phyloP scores from a whole-genome alignment of 805 yeast species.

The Scheffersomyces stipitis region DNA sequence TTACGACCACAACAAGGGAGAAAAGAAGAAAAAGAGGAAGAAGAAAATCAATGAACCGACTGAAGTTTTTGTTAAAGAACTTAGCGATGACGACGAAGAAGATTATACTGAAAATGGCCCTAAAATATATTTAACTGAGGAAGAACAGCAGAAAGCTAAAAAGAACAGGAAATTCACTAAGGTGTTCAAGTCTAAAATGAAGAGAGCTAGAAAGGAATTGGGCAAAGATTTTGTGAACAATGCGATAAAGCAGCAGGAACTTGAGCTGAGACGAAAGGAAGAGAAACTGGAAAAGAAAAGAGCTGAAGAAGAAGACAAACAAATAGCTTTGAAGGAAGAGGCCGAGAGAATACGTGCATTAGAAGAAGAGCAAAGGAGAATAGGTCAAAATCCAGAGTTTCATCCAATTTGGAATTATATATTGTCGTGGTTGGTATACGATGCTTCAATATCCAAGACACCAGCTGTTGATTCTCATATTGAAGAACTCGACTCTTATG shows the following conservation, averaged over 20 bases:
- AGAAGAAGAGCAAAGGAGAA: not conserved
- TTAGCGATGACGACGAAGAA: slow-evolving; percentile 15
- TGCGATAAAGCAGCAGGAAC: slow-evolving; percentile 8
- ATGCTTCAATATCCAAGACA: slow-evolving; percentile 5
- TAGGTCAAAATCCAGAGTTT: slow-evolving; percentile 23
- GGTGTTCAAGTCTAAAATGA: slow-evolving; percentile 16
- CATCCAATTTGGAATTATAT: slow-evolving; percentile 39
- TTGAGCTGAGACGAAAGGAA: slow-evolving; percentile 5
- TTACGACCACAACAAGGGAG: slow-evolving; percentile 19
- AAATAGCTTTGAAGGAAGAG: slow-evolving; percentile 2
- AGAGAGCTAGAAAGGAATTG: slow-evolving; percentile 23
- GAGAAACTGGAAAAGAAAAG: not conserved
- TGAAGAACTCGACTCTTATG: too few species aligned
- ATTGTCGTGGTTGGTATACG: slow-evolving; percentile 37
- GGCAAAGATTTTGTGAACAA: slow-evolving; percentile 12
- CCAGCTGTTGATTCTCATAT: slow-evolving; percentile 2
- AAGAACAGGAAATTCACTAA: slow-evolving; percentile 10
- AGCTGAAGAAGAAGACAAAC: slow-evolving; percentile 4
- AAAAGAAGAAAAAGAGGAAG: slow-evolving; percentile 11
- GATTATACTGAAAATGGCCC: too few species aligned
- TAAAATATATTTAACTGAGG: slow-evolving; percentile 3
- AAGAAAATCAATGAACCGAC: too few species aligned
- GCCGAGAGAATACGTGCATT: not conserved
- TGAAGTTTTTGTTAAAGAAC: slow-evolving; percentile 21
- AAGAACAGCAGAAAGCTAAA: slow-evolving; percentile 5